Base-by-base conservation (phyloP, 805 yeast genomes). In the Candida methanosorbosa region DNA sequence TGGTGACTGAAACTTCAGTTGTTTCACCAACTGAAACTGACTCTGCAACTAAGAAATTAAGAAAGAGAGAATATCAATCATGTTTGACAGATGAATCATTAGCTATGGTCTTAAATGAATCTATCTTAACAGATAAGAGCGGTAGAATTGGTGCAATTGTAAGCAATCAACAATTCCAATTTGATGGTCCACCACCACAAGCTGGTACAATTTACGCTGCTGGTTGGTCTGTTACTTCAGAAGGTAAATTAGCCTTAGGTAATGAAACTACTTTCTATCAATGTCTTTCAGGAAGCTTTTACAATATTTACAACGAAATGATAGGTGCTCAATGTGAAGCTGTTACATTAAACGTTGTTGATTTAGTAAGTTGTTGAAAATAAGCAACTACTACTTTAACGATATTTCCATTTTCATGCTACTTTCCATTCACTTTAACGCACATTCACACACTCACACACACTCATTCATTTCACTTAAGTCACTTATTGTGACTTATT, bases 181-280 rank as follows among this genome's bases (percentile, higher is more conserved):
- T 77, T 53, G 84, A 79, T 54, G 84, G 84, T 54, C 83, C 83
- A 38, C 80, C 83, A 63, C 87, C 88, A 52, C 90, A 81, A 68
- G 84, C 81, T 23, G 83, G 82, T 59, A 68, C 82, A 39, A 70
- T 76, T 47, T 72, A 68, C 50, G 79, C 82, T 43, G 72, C 70
- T 31, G 80, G 81, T 40, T 73, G 79, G 81, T 65, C 75, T 33
- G 64, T 74, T 39, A 63, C 72, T 34, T 48, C 52, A 42, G 71
- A 70, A 43, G 78, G 69, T 16, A 74, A 73, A 59, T 70, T 80
- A 50, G 84, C 84, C 23, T 59, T 80, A 41, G 87, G 85, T 60
- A 59, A 62, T 48, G 52, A 59, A 33, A 74, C 74, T 41, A 65
- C 68, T 36, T 81, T 81, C 68, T 81, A 72, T 71, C 81, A 78